phyloP scores from a whole-genome alignment of 768 basidiomycete species.

The Boletus huronensis region DNA sequence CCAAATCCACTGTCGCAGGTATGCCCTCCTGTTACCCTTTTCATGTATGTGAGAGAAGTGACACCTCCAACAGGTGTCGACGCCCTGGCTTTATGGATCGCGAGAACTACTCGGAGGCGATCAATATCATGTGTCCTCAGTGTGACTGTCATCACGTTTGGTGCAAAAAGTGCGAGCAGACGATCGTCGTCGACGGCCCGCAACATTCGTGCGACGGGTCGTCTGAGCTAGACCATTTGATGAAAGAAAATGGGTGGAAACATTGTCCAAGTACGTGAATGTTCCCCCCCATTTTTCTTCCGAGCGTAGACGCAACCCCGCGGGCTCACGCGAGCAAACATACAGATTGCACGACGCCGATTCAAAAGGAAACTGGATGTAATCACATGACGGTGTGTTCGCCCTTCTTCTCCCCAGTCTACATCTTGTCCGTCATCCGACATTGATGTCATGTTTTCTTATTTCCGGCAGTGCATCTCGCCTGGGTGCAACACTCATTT shows the following conservation, averaged over 20 bases:
- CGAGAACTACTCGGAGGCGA: conserved; percentile 38
- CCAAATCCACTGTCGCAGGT: conserved; percentile 51
- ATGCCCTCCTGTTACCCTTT: conserved; percentile 2
- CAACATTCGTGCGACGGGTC: conserved; percentile 59
- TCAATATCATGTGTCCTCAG: conserved; percentile 48
- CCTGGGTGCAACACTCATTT: conserved; percentile 62
- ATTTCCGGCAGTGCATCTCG: conserved; percentile 42
- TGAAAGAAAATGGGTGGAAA: conserved; percentile 58
- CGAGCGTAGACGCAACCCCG: background rate
- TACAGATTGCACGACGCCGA: conserved; percentile 45
- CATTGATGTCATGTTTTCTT: too few species aligned
- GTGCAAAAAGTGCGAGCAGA: conserved; percentile 59
- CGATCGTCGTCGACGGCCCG: conserved; percentile 33
- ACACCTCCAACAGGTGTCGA: conserved; percentile 41
- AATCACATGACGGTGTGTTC: conserved; percentile 52
- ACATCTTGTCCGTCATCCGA: background rate
- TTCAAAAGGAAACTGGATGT: conserved; percentile 52
- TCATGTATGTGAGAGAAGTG: background rate
- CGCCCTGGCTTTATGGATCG: conserved; percentile 48
- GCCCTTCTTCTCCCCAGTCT: background rate
- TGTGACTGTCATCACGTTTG: conserved; percentile 47
- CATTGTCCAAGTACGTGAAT: conserved; percentile 52
- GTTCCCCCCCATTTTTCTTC: background rate
- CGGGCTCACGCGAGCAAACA: background rate
- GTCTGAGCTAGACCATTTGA: conserved; percentile 49